phyloP scores from a whole-genome alignment of 164 flowering plant genomes.

The Buxus sempervirens region DNA sequence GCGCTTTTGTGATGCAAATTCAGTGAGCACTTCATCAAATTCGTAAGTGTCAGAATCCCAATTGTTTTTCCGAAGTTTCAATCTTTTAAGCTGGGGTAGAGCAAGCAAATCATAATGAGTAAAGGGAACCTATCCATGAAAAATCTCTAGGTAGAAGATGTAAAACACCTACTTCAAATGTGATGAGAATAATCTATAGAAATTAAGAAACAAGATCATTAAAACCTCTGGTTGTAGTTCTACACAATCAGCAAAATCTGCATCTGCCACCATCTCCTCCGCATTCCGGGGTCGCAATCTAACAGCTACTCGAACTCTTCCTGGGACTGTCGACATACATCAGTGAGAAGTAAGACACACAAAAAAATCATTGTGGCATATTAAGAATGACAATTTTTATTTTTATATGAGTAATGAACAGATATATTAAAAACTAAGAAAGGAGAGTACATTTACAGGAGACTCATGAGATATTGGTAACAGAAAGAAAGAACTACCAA shows the following conservation, averaged over 20 bases:
- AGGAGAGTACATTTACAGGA: too few species aligned
- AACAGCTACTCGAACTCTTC: conserved; percentile 95
- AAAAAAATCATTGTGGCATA: too few species aligned
- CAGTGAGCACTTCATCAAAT: conserved; percentile 97
- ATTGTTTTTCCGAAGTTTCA: conserved; percentile 88
- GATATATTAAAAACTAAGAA: too few species aligned
- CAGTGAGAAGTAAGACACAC: neutral
- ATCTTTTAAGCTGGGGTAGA: conserved; percentile 71
- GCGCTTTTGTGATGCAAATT: conserved; percentile 95
- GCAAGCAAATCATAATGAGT: conserved; percentile 8
- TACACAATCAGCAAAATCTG: conserved; percentile 99
- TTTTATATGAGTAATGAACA: too few species aligned
- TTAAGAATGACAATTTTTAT: too few species aligned
- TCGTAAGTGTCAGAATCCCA: conserved; percentile 95
- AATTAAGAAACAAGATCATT: neutral
- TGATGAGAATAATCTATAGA: neutral
- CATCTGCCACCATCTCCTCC: conserved; percentile 83
- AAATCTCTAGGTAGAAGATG: neutral
- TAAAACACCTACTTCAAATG: neutral
- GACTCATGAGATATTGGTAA: too few species aligned
- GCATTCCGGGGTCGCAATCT: conserved; percentile 84
- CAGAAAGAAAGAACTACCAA: too few species aligned
- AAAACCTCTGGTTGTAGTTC: conserved; percentile 94
- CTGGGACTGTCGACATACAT: conserved; percentile 51
- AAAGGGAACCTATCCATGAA: neutral